Evolutionary conservation across 768 basidiomycete species (phyloP).

Genomic region (Cystobasidium ongulense): DNA sequence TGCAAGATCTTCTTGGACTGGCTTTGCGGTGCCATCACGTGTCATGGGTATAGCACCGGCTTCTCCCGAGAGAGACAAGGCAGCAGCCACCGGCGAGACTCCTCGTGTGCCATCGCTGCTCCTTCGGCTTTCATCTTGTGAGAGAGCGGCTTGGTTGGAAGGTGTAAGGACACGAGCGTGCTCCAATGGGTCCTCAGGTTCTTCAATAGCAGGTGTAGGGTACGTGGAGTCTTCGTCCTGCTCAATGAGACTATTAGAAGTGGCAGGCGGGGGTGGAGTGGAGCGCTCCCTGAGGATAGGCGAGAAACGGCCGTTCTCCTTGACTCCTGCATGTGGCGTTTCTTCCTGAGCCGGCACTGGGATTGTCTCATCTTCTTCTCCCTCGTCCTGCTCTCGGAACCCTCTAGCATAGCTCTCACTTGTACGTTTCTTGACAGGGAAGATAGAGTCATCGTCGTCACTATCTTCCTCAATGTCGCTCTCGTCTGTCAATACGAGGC

Average conservation of each 20-base stretch:
- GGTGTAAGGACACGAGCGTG: neutral
- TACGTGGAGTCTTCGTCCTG: neutral
- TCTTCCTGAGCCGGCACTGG: neutral
- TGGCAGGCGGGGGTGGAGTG: neutral
- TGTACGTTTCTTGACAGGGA: constrained; percentile 7
- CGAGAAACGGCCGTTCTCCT: neutral
- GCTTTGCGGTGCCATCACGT: neutral
- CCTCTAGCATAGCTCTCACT: neutral
- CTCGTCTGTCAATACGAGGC: constrained; percentile 30
- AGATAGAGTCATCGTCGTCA: constrained; percentile 47
- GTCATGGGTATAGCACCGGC: neutral
- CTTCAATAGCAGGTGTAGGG: neutral
- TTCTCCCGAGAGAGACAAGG: neutral
- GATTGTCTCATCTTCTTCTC: neutral
- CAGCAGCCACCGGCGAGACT: neutral
- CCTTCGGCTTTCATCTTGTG: neutral
- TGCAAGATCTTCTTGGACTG: neutral
- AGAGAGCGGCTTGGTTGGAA: neutral
- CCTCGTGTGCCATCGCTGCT: neutral
- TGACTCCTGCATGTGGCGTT: neutral
- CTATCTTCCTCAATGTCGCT: constrained; percentile 48
- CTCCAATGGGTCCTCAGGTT: neutral
- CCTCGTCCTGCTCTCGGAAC: neutral
- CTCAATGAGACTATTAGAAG: neutral
- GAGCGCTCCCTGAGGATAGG: neutral